Base-by-base conservation (phyloP, 257 asterid genomes). In the Asclepias syriaca region DNA sequence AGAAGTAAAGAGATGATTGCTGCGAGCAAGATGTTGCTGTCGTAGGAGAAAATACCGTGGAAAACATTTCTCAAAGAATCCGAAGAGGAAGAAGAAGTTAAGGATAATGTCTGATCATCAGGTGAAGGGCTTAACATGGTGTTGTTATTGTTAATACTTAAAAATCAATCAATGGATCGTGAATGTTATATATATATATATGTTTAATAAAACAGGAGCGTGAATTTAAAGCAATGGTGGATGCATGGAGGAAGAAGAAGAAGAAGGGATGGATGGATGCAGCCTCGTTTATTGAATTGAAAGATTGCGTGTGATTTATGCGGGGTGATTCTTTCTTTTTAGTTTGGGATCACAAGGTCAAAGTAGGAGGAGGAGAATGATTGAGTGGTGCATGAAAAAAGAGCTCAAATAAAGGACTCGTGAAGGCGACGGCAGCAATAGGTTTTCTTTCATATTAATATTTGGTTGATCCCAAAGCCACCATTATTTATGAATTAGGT, bases 391-490 rank as follows among this genome's bases (percentile, higher is more conserved):
- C 85, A 75, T 73, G 74, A 54, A 73, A 43, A 83, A 67, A 70
- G 45, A 46, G 80, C 60, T 73, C 82, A 81, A 79, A 77, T 74
- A 79, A 79, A 80, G 88, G 85, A 82, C 86, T 78, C 90, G 93
- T 84, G 90, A 87, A 82, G 88, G 85, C 85, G 83, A 87, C 89
- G 90, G 87, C 90, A 78, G 71, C 65, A 24, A 73, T 80, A 72
- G 80, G 74, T 68, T 15, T 51, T 61, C 18, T 16, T 7, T 49
- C 4, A 11, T 3, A 4, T 24, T 0, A 24, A 24, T 40, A 8
- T 43, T 48, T 48, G 61, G 66, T 32, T 3, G 79, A 75, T 75
- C 75, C 79, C 71, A 29, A 70, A 13, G 67, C 79, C 58, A 55
- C 15, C 22, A 19, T 34, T 27, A 13, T 49, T 49, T 6, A 43